Conservation (phyloP, 768 basidiomycete genomes). For the Trametes villosa region DNA sequence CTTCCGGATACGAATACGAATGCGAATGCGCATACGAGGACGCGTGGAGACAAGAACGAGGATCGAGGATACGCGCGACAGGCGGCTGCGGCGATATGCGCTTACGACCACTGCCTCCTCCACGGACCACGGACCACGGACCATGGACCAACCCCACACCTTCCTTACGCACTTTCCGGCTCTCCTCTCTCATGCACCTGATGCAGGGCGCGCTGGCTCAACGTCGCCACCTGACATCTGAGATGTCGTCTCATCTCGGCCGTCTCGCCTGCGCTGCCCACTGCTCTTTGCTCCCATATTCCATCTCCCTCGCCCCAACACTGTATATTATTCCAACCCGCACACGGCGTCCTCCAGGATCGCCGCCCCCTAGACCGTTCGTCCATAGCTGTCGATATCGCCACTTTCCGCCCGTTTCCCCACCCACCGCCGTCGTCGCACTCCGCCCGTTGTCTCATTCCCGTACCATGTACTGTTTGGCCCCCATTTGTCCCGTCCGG, state of each 20-base stretch:
- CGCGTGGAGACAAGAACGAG: slow-evolving; percentile 1
- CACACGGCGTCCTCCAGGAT: too few relatives aligned
- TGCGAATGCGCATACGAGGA: slow-evolving; percentile 9
- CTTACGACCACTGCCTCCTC: not conserved
- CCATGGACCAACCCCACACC: not conserved
- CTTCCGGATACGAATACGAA: not conserved
- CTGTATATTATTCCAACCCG: slow-evolving; percentile 1
- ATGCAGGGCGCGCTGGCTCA: too few relatives aligned
- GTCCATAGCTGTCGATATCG: slow-evolving; percentile 17
- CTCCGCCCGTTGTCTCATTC: not conserved
- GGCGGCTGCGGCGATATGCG: not conserved
- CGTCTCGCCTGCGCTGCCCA: not conserved
- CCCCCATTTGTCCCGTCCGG: not conserved
- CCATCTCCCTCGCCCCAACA: too few relatives aligned
- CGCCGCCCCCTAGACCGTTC: slow-evolving; percentile 8
- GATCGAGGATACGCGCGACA: not conserved
- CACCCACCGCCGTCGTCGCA: not conserved
- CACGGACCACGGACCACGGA: not conserved
- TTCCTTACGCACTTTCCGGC: not conserved
- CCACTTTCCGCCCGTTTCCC: too few relatives aligned
- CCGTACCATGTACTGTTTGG: slow-evolving; percentile 6
- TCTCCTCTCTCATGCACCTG: not conserved
- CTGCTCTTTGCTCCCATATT: not conserved
- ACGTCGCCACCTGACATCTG: not conserved
- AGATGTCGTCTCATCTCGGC: not conserved